phyloP scores from a whole-genome alignment of 371 early-diverging fungal genomes.

The Blastocladiella emersonii region DNA sequence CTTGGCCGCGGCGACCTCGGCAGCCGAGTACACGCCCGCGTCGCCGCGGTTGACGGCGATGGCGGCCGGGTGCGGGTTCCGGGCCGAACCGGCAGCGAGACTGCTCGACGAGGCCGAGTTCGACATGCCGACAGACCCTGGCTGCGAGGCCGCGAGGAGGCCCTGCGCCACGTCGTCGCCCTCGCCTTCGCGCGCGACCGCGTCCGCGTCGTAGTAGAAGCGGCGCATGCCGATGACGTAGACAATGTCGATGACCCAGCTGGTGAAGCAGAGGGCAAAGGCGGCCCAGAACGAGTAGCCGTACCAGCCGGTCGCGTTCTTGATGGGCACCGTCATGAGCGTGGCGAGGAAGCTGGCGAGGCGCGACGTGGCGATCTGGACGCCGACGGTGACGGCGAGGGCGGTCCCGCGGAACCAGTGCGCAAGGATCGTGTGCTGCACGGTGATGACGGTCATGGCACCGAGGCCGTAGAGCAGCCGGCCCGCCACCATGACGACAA shows the following conservation, averaged over 20 bases:
- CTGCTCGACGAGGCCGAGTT: not conserved
- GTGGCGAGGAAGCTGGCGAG: conserved; percentile 46
- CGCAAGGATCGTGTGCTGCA: conserved; percentile 53
- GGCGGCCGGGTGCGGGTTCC: too few relatives aligned
- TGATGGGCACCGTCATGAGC: conserved; percentile 50
- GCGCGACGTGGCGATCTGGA: conserved; percentile 50
- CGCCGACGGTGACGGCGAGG: conserved; percentile 41
- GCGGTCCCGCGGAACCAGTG: conserved; percentile 57
- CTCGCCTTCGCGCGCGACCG: not conserved
- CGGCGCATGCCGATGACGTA: conserved; percentile 35
- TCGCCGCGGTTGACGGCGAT: not conserved
- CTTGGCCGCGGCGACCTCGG: conserved; percentile 28
- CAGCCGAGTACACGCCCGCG: conserved; percentile 2
- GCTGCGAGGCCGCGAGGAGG: too few relatives aligned
- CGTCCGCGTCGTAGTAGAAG: conserved; percentile 8
- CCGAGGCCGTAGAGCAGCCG: conserved; percentile 55
- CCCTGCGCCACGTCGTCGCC: too few relatives aligned
- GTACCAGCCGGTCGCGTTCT: conserved; percentile 44
- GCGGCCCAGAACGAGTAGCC: conserved; percentile 59
- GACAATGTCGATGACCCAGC: conserved; percentile 41
- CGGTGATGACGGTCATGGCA: conserved; percentile 50
- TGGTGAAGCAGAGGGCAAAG: conserved; percentile 40
- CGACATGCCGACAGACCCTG: not conserved
- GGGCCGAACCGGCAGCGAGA: too few relatives aligned
- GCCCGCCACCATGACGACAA: conserved; percentile 46